A percentile compares a stretch with the other conserved stretches of the same genome.
Evolutionary conservation across 345 rosid genomes (phyloP).

Genomic region (Salix udensis): DNA sequence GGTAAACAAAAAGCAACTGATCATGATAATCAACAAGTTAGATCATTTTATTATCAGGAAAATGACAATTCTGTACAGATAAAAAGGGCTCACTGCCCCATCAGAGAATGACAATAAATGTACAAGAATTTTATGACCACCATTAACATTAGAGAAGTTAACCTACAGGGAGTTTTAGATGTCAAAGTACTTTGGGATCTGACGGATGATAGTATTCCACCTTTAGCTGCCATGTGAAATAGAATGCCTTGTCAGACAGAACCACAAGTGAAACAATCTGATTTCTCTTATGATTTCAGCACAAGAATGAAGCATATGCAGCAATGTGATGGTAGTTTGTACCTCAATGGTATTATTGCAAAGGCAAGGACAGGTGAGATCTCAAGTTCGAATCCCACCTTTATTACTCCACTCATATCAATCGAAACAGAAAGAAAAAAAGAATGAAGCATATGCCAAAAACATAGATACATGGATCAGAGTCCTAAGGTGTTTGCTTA

Average conservation of each 20-base stretch:
- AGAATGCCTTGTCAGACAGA: constrained; percentile 2
- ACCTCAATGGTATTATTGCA: background rate
- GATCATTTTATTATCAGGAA: constrained; percentile 10
- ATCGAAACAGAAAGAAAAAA: no score
- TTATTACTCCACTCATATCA: no score
- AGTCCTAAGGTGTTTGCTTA: background rate
- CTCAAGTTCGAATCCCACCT: no score
- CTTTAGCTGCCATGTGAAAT: constrained; percentile 13
- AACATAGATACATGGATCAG: no score
- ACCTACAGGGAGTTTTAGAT: constrained; percentile 10
- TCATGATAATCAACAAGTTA: constrained; percentile 9
- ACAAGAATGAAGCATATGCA: background rate
- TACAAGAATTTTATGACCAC: constrained; percentile 18
- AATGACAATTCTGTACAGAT: constrained; percentile 17
- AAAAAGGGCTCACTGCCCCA: constrained; percentile 1
- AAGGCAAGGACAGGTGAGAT: no score
- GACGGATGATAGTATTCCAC: constrained; percentile 28
- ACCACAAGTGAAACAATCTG: background rate
- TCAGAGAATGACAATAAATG: constrained; percentile 10
- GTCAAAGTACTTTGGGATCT: constrained; percentile 24
- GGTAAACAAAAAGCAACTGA: background rate
- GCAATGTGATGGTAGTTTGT: background rate
- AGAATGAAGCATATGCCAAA: no score
- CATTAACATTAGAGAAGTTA: background rate
- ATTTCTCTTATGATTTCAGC: background rate